These are phyloP conservation scores for Heterococcus sp. DNA, from an alignment of 108 stramenopile species.

Conservation along the genomic window DNA sequence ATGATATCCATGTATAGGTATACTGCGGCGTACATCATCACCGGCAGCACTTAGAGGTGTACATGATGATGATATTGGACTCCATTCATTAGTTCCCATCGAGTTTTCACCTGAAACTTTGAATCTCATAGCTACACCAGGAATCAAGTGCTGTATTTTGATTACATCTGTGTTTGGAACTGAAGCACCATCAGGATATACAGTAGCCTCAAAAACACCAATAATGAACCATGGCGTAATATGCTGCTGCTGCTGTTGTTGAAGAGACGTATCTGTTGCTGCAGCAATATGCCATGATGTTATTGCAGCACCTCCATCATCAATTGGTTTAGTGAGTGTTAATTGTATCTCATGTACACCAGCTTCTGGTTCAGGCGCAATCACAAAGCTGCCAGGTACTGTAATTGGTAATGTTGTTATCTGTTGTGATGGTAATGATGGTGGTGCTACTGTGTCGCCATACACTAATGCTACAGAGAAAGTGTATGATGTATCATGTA, in stretches of 20 bases:
- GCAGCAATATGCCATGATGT: background rate
- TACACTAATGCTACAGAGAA: background rate
- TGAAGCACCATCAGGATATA: background rate
- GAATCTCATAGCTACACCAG: constrained; percentile 17
- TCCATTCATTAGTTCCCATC: constrained; percentile 3
- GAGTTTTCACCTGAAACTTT: constrained; percentile 19
- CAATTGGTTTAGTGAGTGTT: background rate
- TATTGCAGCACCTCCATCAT: background rate
- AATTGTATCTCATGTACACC: background rate
- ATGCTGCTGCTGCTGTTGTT: no score
- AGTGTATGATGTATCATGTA: constrained; percentile 13
- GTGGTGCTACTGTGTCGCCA: background rate
- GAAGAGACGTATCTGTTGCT: background rate
- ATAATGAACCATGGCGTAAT: background rate
- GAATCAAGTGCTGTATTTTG: constrained; percentile 9
- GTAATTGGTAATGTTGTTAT: background rate
- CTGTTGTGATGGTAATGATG: background rate
- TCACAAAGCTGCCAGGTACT: background rate
- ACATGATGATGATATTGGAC: background rate
- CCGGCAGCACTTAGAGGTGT: background rate
- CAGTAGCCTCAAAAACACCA: background rate
- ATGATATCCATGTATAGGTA: background rate
- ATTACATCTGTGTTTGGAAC: background rate
- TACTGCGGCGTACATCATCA: background rate
- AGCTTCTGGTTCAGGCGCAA: background rate